Evolutionary conservation across 805 yeast species (phyloP).

Genomic region (Starmerella geochares): DNA sequence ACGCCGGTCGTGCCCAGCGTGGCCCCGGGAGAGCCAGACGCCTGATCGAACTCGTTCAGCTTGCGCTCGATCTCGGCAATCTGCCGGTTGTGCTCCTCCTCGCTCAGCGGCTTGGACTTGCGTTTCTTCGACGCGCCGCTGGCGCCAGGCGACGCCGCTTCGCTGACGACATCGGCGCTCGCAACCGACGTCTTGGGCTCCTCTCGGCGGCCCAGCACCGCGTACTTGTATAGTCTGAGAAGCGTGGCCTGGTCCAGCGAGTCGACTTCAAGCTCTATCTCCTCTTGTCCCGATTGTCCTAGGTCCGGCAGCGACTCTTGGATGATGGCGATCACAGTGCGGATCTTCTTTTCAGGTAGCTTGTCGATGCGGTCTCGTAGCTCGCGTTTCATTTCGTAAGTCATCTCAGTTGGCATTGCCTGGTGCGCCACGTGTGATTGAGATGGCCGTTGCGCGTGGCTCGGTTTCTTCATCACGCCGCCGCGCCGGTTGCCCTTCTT

Average conservation of each 20-base stretch:
- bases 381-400: constrained; percentile 94
- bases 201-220: constrained; percentile 37
- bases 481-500: constrained; percentile 19
- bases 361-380: constrained; percentile 73
- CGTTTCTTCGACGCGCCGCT: constrained; percentile 29
- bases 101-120: constrained; percentile 49
- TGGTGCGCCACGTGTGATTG: constrained; percentile 3
- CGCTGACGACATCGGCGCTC: constrained; percentile 3
- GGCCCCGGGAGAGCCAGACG: constrained; percentile 19
- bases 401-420: constrained; percentile 37
- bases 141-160: constrained; percentile 6
- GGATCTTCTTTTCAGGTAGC: constrained; percentile 65
- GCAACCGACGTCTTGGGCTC: constrained; percentile 18
- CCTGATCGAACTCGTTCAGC: constrained; percentile 55
- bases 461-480: constrained; percentile 7
- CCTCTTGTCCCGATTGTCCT: constrained; percentile 58
- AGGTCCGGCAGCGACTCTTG: constrained; percentile 63
- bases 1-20: constrained; percentile 2
- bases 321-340: constrained; percentile 73
- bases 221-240: constrained; percentile 71
- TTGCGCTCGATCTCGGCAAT: constrained; percentile 64
- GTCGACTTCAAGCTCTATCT: constrained; percentile 93
- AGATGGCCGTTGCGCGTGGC: constrained; percentile 10
- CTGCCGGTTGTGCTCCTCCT: constrained; percentile 56
- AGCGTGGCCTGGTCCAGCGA: constrained; percentile 76